Evolutionary conservation across 2,329 filamentous ascomycete genomes (phyloP).

Genomic region (Passalora sequoiae): DNA sequence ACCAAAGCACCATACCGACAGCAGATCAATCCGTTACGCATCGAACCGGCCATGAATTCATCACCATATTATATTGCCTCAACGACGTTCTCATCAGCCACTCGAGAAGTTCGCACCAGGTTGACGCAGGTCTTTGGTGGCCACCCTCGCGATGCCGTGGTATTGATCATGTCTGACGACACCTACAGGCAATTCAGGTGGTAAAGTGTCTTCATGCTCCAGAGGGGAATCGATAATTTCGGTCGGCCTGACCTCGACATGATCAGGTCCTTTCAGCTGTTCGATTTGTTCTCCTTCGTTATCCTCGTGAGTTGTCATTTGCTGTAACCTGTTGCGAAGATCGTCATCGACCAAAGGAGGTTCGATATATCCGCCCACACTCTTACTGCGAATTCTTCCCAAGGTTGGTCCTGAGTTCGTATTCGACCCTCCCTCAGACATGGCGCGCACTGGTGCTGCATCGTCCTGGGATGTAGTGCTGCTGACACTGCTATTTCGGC

Average conservation of each 20-base stretch:
- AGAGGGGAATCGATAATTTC: slow-evolving; percentile 26
- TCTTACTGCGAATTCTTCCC: slow-evolving; percentile 21
- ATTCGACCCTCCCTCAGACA: slow-evolving; percentile 26
- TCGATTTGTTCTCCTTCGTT: neutral
- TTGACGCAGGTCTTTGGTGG: slow-evolving; percentile 38
- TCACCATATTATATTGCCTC: too few species aligned
- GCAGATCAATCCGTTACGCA: too few species aligned
- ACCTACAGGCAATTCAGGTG: slow-evolving; percentile 30
- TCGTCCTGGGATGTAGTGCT: slow-evolving; percentile 11
- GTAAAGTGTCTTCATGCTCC: slow-evolving; percentile 24
- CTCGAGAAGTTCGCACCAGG: slow-evolving; percentile 9
- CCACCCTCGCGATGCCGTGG: slow-evolving; percentile 28
- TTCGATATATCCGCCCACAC: slow-evolving; percentile 14
- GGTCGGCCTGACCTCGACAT: slow-evolving; percentile 4
- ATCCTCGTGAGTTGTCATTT: slow-evolving; percentile 16
- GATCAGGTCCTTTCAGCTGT: slow-evolving; percentile 11
- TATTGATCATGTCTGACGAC: slow-evolving; percentile 43
- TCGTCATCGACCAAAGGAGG: slow-evolving; percentile 12
- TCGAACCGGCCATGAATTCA: too few species aligned
- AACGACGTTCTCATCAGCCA: too few species aligned
- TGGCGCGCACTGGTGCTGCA: slow-evolving; percentile 24
- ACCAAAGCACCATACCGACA: too few species aligned
- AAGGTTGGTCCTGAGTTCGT: slow-evolving; percentile 4
- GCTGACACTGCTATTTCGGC: slow-evolving; percentile 9
- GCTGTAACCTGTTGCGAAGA: slow-evolving; percentile 14